A percentile compares a stretch with the other conserved stretches of the same genome.
Conservation (phyloP, 2,329 filamentous ascomycete species). For the Penicillium sp. region DNA sequence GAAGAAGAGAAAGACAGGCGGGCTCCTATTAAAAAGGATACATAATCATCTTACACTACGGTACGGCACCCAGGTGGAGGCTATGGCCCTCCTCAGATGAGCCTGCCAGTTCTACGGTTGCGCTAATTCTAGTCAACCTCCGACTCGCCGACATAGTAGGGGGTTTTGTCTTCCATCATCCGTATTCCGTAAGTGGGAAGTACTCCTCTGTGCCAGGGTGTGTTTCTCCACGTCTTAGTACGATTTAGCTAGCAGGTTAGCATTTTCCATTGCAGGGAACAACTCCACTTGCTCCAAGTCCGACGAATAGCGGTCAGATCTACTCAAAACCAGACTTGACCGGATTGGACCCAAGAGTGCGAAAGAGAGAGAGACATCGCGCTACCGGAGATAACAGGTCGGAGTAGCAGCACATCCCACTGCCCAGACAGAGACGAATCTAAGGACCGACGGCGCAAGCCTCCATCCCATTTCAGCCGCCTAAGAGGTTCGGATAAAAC, state of each 20-base stretch:
- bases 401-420: too few relatives aligned
- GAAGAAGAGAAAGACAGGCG: neutral
- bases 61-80: neutral
- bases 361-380: too few relatives aligned
- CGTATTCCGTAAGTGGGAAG: neutral
- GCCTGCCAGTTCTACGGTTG: neutral
- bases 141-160: too few relatives aligned
- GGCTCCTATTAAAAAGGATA: constrained; percentile 9
- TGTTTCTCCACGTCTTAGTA: neutral
- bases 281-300: neutral
- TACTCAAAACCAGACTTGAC: neutral
- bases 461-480: neutral
- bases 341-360: neutral
- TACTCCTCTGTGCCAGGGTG: neutral
- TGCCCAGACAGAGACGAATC: neutral
- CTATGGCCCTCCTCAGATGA: constrained; percentile 4
- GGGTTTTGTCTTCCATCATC: neutral
- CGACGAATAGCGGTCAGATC: constrained; percentile 1
- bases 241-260: too few relatives aligned
- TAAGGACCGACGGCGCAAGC: neutral
- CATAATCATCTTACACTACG: neutral
- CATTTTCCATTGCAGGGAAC: neutral
- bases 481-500: neutral
- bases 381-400: constrained; percentile 1
- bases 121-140: neutral